These are phyloP conservation scores for Auricularia cornea DNA, from an alignment of 768 basidiomycete species.

Conservation along the genomic window DNA sequence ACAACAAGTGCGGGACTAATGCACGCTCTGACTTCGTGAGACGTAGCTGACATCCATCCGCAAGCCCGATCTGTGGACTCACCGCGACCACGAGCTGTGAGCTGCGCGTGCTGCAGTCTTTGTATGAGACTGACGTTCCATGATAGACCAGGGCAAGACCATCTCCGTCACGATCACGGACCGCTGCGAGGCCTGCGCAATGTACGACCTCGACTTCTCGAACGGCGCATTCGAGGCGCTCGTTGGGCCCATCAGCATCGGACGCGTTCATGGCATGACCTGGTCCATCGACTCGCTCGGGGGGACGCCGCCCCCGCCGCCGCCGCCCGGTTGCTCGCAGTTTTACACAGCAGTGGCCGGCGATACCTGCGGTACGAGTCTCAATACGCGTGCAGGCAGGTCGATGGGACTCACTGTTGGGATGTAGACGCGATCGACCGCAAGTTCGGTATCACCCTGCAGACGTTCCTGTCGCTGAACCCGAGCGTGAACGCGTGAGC, in stretches of 20 bases:
- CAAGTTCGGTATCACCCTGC: neutral
- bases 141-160: constrained; percentile 17
- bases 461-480: neutral
- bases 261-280: neutral
- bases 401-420: too few species aligned
- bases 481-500: neutral
- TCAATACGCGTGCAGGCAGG: too few species aligned
- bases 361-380: neutral
- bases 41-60: neutral
- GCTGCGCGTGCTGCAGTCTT: neutral
- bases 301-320: neutral
- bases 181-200: constrained; percentile 22
- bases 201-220: constrained; percentile 10
- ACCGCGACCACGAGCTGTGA: neutral
- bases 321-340: neutral
- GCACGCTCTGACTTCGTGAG: neutral
- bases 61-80: neutral
- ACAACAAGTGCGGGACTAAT: constrained; percentile 13
- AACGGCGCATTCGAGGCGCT: neutral
- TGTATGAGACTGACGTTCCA: too few species aligned
- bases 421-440: neutral
- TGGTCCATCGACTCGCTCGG: neutral
- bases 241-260: neutral
- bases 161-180: constrained; percentile 23
- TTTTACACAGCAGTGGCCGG: neutral